Conservation (phyloP, 1,139 yeast species). For the Debaryomyces sp. region DNA sequence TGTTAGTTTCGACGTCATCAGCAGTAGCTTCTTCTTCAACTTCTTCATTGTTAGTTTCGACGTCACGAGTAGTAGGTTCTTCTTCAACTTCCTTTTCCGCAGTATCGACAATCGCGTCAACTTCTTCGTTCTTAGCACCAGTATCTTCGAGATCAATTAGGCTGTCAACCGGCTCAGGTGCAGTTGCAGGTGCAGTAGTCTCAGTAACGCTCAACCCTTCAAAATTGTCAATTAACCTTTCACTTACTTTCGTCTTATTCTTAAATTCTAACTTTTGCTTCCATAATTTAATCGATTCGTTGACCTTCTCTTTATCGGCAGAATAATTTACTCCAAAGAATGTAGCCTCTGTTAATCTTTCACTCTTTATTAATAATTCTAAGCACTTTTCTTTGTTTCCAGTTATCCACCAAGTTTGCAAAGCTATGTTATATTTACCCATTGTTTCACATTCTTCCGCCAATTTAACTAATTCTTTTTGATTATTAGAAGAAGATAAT, state of each 20-base stretch:
- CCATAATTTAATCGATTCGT: conserved; percentile 64
- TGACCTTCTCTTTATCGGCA: conserved; percentile 42
- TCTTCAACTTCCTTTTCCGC: conserved; percentile 14
- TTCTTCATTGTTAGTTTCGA: conserved; percentile 10
- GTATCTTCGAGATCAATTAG: conserved; percentile 38
- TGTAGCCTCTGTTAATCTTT: conserved; percentile 83
- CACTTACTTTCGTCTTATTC: conserved; percentile 63
- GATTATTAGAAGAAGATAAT: conserved; percentile 80
- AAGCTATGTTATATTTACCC: conserved; percentile 89
- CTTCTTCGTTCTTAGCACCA: conserved; percentile 16
- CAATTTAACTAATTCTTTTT: conserved; percentile 56
- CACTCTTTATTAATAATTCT: conserved; percentile 67
- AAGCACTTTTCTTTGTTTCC: conserved; percentile 71
- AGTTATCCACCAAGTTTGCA: conserved; percentile 86
- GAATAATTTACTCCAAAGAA: conserved; percentile 78
- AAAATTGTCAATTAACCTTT: conserved; percentile 52
- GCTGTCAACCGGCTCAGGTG: conserved; percentile 19
- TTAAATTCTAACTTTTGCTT: conserved; percentile 52
- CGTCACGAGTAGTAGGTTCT: conserved; percentile 17
- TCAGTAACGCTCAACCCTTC: conserved; percentile 24
- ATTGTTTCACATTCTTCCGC: conserved; percentile 65
- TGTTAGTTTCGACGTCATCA: conserved; percentile 13
- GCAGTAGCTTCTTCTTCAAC: conserved; percentile 19
- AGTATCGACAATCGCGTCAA: conserved; percentile 3
- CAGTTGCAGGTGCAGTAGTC: conserved; percentile 7